A percentile compares a stretch with the other conserved stretches of the same genome.
phyloP scores from a whole-genome alignment of 2,329 filamentous ascomycete genomes.

The Emmonsiellopsis sp. region DNA sequence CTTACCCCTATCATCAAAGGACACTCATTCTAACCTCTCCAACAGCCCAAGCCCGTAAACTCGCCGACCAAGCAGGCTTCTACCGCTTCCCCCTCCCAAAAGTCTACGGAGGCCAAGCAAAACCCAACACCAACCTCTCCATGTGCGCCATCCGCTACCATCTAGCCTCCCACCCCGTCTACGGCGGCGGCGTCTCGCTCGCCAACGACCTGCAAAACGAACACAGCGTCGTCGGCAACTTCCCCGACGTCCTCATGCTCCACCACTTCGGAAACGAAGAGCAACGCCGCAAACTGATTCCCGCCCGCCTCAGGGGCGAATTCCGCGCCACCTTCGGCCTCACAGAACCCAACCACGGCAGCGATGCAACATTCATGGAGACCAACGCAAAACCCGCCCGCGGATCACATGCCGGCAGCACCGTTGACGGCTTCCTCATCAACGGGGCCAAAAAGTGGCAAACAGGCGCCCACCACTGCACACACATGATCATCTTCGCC shows the following conservation, averaged over 20 bases:
- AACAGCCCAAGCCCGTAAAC: conserved; percentile 33
- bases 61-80: conserved; percentile 53
- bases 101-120: conserved; percentile 46
- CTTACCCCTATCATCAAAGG: neutral
- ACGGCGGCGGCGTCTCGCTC: conserved; percentile 45
- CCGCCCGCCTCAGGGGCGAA: conserved; percentile 43
- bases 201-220: conserved; percentile 59
- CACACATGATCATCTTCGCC: conserved; percentile 55
- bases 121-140: conserved; percentile 47
- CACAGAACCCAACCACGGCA: conserved; percentile 54
- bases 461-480: conserved; percentile 53
- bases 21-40: neutral
- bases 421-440: conserved; percentile 36
- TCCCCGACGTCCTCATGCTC: conserved; percentile 54
- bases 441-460: conserved; percentile 58
- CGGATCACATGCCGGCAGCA: conserved; percentile 26
- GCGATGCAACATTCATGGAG: conserved; percentile 55
- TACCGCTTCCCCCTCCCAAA: conserved; percentile 50
- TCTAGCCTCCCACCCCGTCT: conserved; percentile 43
- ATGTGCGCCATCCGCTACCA: conserved; percentile 56
- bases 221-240: conserved; percentile 54
- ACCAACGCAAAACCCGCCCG: conserved; percentile 42
- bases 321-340: conserved; percentile 53
- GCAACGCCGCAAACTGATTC: conserved; percentile 48
- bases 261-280: conserved; percentile 49